Percentiles rank a stretch among this genome's conserved stretches.
phyloP scores from a whole-genome alignment of 176 grass and related monocot genomes.

The Oryza meyeriana region DNA sequence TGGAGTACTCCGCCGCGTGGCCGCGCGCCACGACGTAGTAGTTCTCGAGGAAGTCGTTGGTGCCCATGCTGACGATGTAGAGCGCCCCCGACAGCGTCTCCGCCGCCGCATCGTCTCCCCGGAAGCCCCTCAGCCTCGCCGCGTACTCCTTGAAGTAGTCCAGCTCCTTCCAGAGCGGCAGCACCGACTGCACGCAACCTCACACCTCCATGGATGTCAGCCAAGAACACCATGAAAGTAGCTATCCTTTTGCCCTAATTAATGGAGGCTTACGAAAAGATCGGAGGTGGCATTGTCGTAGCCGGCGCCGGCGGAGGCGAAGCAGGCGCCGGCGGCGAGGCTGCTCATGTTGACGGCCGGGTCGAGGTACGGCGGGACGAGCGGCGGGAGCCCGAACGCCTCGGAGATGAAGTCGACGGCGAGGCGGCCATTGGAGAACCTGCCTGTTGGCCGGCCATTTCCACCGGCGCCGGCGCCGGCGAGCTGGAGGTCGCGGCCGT shows the following conservation, averaged over 20 bases:
- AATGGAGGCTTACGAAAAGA: conserved; percentile 49
- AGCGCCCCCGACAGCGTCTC: conserved; percentile 46
- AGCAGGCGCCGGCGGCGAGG: conserved; percentile 61
- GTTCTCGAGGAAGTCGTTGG: conserved; percentile 81
- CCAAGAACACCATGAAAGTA: background rate
- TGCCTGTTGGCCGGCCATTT: conserved; percentile 28
- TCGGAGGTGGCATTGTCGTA: conserved; percentile 75
- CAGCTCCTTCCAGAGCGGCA: conserved; percentile 46
- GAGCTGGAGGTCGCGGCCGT: conserved; percentile 64
- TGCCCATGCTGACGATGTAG: conserved; percentile 65
- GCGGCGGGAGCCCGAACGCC: conserved; percentile 63
- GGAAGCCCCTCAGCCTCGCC: conserved; percentile 26
- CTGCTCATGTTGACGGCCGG: conserved; percentile 37
- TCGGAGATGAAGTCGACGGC: conserved; percentile 77
- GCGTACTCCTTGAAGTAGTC: conserved; percentile 71
- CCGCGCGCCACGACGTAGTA: conserved; percentile 50
- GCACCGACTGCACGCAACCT: conserved; percentile 37
- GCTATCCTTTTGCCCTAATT: background rate
- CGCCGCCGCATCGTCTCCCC: conserved; percentile 30
- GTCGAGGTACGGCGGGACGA: conserved; percentile 74
- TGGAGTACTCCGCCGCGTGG: conserved; percentile 4
- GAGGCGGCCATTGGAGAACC: conserved; percentile 82
- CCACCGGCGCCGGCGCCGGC: background rate
- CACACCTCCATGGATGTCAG: background rate
- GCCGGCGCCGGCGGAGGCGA: conserved; percentile 76